phyloP scores from a whole-genome alignment of 148 eudicot genomes.

The Polygonum aviculare region DNA sequence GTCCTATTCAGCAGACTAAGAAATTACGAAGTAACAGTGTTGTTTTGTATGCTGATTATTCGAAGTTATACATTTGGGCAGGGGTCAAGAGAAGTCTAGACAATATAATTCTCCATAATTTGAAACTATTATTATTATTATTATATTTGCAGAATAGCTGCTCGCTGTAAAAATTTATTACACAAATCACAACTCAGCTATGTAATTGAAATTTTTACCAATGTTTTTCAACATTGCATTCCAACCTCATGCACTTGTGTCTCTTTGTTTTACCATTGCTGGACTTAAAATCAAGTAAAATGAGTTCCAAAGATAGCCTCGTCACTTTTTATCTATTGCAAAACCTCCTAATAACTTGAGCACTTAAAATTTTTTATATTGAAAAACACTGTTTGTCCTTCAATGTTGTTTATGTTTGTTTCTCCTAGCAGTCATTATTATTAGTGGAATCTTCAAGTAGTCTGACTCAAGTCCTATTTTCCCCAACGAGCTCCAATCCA shows the following conservation, averaged over 20 bases:
- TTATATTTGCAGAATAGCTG: too few relatives aligned
- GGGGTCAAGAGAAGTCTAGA: too few relatives aligned
- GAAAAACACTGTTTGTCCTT: background rate
- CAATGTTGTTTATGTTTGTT: background rate
- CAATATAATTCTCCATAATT: too few relatives aligned
- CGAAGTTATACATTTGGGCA: too few relatives aligned
- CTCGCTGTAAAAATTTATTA: too few relatives aligned
- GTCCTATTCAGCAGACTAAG: background rate
- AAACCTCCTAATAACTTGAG: background rate
- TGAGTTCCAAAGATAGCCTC: background rate
- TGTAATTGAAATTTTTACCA: too few relatives aligned
- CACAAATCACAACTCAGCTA: too few relatives aligned
- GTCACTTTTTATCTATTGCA: too few relatives aligned
- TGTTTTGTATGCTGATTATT: too few relatives aligned
- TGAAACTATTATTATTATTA: too few relatives aligned
- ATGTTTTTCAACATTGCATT: too few relatives aligned
- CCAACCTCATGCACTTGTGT: too few relatives aligned
- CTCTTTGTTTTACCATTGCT: background rate
- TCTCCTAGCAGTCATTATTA: background rate
- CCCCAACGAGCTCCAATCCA: background rate
- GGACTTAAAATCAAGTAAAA: background rate
- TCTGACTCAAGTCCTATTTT: background rate
- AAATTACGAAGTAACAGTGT: background rate
- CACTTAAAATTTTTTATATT: background rate
- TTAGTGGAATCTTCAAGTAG: background rate